Evolutionary conservation across 179 eudicot genomes (phyloP).

Genomic region (Beta corolliflora): DNA sequence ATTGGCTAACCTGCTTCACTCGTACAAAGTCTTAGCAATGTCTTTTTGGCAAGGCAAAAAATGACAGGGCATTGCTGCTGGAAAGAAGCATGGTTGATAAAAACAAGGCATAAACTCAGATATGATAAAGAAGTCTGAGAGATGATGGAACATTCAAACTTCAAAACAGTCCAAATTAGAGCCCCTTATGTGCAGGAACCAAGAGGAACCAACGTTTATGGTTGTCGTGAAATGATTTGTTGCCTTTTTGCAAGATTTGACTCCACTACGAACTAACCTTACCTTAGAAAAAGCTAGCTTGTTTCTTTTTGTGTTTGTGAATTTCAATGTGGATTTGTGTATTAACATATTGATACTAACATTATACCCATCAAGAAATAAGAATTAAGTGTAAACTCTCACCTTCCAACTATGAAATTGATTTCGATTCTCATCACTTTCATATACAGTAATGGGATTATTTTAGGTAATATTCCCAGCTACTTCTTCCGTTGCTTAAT

Average conservation of each 20-base stretch:
- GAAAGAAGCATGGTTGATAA: not conserved
- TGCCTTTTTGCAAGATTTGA: not conserved
- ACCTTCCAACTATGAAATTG: no score
- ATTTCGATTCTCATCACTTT: no score
- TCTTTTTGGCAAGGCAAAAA: not conserved
- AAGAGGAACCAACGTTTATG: not conserved
- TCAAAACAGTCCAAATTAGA: not conserved
- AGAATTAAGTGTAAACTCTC: no score
- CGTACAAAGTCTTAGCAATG: no score
- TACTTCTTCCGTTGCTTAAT: no score
- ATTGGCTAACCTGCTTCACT: no score
- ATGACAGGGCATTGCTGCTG: not conserved
- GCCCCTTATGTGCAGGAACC: not conserved
- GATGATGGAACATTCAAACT: not conserved
- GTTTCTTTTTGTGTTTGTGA: not conserved
- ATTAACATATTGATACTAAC: no score
- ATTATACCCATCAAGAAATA: no score
- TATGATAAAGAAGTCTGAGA: not conserved
- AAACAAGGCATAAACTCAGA: not conserved
- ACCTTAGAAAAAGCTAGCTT: not conserved
- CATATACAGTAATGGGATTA: no score
- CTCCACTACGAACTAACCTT: conserved; percentile 9
- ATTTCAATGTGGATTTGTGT: no score
- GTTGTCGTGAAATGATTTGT: not conserved
- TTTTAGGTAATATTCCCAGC: no score